phyloP scores from a whole-genome alignment of 2,329 filamentous ascomycete species.

The Ascosphaera apis region DNA sequence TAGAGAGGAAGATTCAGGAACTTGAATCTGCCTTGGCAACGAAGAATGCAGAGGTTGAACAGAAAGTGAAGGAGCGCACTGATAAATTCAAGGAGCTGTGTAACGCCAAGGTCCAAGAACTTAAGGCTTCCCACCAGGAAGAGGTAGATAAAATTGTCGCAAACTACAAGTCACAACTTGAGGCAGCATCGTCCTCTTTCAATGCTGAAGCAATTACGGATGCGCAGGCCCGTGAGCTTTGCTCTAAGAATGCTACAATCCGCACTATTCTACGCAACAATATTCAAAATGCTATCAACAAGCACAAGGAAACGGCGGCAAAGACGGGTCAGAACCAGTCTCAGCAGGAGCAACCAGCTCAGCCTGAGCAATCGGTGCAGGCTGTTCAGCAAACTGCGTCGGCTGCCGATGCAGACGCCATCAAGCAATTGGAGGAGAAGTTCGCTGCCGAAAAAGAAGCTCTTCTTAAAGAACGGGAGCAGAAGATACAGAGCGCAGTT shows the following conservation, averaged over 20 bases:
- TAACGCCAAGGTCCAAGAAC: slow-evolving; percentile 42
- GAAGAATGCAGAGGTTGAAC: slow-evolving; percentile 27
- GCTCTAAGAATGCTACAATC: slow-evolving; percentile 26
- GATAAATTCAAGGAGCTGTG: slow-evolving; percentile 43
- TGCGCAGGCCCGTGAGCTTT: slow-evolving; percentile 25
- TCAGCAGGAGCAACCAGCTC: slow-evolving; percentile 18
- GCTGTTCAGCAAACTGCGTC: slow-evolving; percentile 3
- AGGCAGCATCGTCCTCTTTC: slow-evolving; percentile 12
- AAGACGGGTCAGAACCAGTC: slow-evolving; percentile 4
- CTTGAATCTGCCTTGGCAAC: slow-evolving; percentile 29
- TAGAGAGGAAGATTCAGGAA: slow-evolving; percentile 36
- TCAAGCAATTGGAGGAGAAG: slow-evolving; percentile 17
- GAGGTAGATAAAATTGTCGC: slow-evolving; percentile 25
- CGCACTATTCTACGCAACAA: slow-evolving; percentile 32
- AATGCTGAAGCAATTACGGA: slow-evolving; percentile 23
- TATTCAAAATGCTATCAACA: slow-evolving; percentile 25
- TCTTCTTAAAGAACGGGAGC: slow-evolving; percentile 28
- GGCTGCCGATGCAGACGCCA: slow-evolving; percentile 13
- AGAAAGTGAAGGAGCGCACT: slow-evolving; percentile 23
- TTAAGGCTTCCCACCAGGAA: slow-evolving; percentile 25
- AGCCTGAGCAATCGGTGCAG: slow-evolving; percentile 3
- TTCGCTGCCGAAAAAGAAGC: slow-evolving; percentile 18
- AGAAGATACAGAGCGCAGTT: slow-evolving; percentile 34
- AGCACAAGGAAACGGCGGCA: slow-evolving; percentile 12
- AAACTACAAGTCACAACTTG: slow-evolving; percentile 23